Conservation (phyloP, 2,329 filamentous ascomycete species). For the Aspergillus flavus region DNA sequence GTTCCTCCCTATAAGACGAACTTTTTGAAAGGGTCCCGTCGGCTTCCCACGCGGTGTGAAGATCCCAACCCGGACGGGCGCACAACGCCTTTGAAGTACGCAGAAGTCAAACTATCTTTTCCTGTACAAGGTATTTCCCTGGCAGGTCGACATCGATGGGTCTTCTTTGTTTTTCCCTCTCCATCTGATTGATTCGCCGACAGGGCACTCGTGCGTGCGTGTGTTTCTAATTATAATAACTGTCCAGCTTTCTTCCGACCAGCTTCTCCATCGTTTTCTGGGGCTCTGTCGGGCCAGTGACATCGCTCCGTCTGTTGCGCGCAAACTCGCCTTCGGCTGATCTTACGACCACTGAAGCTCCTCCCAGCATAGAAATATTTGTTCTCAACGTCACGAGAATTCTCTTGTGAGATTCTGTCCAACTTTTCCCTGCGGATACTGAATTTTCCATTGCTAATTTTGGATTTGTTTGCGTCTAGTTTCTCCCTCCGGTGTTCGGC, state of each 20-base stretch:
- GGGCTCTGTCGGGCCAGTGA: not conserved
- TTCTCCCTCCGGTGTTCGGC: not conserved
- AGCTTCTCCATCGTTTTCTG: not conserved
- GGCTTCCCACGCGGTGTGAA: conserved; percentile 15
- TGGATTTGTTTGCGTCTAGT: not conserved
- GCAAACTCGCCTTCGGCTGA: conserved; percentile 7
- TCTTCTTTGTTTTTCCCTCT: not conserved
- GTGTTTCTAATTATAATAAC: conserved; percentile 1
- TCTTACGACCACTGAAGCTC: conserved; percentile 2
- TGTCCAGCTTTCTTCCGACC: not conserved
- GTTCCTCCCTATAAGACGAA: not conserved
- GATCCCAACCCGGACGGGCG: conserved; percentile 16
- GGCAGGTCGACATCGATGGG: not conserved
- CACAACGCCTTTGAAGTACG: not conserved
- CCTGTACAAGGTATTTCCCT: conserved; percentile 1
- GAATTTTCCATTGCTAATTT: not conserved
- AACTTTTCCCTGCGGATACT: not conserved
- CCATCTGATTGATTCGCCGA: not conserved
- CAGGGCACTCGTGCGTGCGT: not conserved
- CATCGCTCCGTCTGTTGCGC: conserved; percentile 1
- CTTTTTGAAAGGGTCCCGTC: not conserved
- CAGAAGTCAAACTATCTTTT: not conserved
- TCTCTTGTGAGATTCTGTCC: not conserved
- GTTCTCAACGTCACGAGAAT: not conserved
- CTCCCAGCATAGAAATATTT: conserved; percentile 1